Evolutionary conservation across 108 stramenopile genomes (phyloP).

Genomic region (Chaetoceros muelleri): DNA sequence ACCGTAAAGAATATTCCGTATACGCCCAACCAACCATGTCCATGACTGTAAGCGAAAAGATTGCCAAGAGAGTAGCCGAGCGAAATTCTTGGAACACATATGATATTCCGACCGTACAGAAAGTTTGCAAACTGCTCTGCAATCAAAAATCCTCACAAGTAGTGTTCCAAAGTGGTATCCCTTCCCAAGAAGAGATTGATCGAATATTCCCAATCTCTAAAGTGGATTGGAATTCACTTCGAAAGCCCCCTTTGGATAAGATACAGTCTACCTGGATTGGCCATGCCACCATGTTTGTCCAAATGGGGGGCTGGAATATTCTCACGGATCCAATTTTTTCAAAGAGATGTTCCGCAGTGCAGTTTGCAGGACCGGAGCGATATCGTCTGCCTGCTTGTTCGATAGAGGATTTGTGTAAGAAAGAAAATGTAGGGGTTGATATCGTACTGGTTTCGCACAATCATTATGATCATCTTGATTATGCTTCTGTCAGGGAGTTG

Average conservation of each 20-base stretch:
- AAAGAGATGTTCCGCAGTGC: slow-evolving; percentile 6
- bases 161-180: background rate
- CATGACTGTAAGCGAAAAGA: background rate
- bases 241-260: slow-evolving; percentile 7
- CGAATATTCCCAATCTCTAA: slow-evolving; percentile 11
- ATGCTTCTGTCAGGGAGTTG: slow-evolving; percentile 17
- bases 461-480: slow-evolving; percentile 56
- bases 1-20: too few species aligned
- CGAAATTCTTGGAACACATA: slow-evolving; percentile 9
- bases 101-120: background rate
- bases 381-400: slow-evolving; percentile 26
- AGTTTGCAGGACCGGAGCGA: slow-evolving; percentile 35
- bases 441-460: slow-evolving; percentile 48
- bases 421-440: slow-evolving; percentile 24
- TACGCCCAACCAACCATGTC: too few species aligned
- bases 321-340: slow-evolving; percentile 54
- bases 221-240: slow-evolving; percentile 1
- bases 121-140: background rate
- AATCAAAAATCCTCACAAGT: background rate
- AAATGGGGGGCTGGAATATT: slow-evolving; percentile 35
- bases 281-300: slow-evolving; percentile 33
- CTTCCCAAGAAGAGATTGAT: slow-evolving; percentile 13
- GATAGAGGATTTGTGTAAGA: slow-evolving; percentile 27
- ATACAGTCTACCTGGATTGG: slow-evolving; percentile 47
- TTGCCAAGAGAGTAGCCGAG: slow-evolving; percentile 4